Conservation (phyloP, 2,329 filamentous ascomycete species). For the Neophaeococcomyces aloes region DNA sequence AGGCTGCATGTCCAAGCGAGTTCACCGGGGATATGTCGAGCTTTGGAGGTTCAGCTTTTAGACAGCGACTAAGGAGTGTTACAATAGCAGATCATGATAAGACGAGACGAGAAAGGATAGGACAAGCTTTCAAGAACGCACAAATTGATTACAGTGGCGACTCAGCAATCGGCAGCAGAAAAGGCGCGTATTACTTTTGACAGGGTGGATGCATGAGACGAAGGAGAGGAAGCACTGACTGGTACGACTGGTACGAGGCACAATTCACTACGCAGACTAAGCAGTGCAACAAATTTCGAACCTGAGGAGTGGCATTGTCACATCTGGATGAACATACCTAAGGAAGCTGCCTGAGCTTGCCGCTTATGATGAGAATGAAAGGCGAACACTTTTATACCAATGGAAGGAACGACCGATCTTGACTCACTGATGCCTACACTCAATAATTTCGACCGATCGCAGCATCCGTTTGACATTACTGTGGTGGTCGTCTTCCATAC, state of each 20-base stretch:
- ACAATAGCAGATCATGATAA: not conserved
- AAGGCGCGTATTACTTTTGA: constrained; percentile 1
- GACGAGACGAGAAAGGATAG: not conserved
- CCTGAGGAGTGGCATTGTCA: not conserved
- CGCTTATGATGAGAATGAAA: too few relatives aligned
- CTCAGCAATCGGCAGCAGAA: not conserved
- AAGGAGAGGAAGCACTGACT: too few relatives aligned
- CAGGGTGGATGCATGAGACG: not conserved
- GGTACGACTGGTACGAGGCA: too few relatives aligned
- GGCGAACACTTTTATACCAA: too few relatives aligned
- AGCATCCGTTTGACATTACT: constrained; percentile 6
- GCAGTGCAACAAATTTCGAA: too few relatives aligned
- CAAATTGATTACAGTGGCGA: not conserved
- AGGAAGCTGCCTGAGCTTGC: too few relatives aligned
- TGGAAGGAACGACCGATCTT: too few relatives aligned
- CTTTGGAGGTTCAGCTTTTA: not conserved
- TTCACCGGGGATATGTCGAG: constrained; percentile 1
- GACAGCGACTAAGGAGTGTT: not conserved
- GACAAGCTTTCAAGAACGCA: not conserved
- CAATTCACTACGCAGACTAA: too few relatives aligned
- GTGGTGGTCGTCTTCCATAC: too few relatives aligned
- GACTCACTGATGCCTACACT: too few relatives aligned
- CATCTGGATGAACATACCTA: too few relatives aligned
- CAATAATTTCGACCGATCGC: too few relatives aligned
- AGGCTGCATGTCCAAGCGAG: not conserved